These are phyloP conservation scores for Deinandra increscens DNA, from an alignment of 129 eudicot species.

Conservation along the genomic window DNA sequence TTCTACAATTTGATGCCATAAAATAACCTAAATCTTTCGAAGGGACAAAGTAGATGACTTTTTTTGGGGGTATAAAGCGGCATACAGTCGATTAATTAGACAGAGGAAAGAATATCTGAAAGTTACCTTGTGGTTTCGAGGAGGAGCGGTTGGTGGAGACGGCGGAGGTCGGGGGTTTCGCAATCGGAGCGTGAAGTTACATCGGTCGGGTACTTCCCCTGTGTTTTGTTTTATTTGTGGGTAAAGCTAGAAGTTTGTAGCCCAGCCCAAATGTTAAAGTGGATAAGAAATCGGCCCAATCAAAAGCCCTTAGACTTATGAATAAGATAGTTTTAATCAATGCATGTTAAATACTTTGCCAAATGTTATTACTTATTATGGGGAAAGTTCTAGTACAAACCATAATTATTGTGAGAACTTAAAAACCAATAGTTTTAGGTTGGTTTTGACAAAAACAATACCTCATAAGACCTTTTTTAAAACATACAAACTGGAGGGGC, in stretches of 20 bases:
- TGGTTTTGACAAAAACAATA: too few species aligned
- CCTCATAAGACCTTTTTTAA: too few species aligned
- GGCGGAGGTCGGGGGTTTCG: conserved; percentile 13
- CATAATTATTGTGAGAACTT: too few species aligned
- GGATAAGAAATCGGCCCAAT: conserved; percentile 5
- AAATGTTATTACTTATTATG: too few species aligned
- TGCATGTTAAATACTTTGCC: too few species aligned
- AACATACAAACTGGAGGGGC: too few species aligned
- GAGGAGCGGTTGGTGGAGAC: conserved; percentile 20
- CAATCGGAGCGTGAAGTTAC: conserved; percentile 22
- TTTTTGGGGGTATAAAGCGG: neutral
- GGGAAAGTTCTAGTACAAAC: too few species aligned
- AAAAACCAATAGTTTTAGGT: too few species aligned
- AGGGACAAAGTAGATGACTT: neutral
- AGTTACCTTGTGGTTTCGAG: conserved; percentile 21
- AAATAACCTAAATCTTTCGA: conserved; percentile 18
- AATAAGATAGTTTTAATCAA: too few species aligned
- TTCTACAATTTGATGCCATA: conserved; percentile 11
- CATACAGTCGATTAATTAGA: conserved; percentile 1
- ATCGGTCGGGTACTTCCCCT: neutral
- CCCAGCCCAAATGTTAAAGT: conserved; percentile 4
- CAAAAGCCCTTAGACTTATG: too few species aligned
- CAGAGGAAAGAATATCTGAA: neutral
- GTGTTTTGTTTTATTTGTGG: neutral
- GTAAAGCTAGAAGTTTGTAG: neutral